Percentiles rank a stretch among this genome's conserved stretches.
Conservation (phyloP, 106 monocot species). For the Chionographis japonica region DNA sequence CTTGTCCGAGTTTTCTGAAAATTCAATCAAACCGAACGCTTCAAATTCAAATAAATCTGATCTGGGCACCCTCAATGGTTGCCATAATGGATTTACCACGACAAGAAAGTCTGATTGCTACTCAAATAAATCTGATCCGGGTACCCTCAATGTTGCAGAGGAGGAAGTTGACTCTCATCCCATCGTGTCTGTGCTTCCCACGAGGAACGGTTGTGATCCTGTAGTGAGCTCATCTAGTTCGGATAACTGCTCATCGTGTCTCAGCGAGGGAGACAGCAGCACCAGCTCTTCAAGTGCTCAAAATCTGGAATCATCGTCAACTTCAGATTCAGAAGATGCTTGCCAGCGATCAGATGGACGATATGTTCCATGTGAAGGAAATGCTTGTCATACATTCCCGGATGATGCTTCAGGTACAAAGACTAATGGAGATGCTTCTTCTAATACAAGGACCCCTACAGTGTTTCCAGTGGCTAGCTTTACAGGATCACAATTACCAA, state of each 20-base stretch:
- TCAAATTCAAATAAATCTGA: constrained; percentile 7
- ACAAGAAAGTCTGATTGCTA: constrained; percentile 8
- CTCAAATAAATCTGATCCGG: constrained; percentile 2
- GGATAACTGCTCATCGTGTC: constrained; percentile 66
- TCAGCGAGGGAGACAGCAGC: constrained; percentile 60
- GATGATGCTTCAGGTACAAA: constrained; percentile 7
- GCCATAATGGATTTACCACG: constrained; percentile 9
- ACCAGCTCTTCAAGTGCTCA: constrained; percentile 48
- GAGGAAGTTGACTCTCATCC: constrained; percentile 21
- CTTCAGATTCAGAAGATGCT: constrained; percentile 81
- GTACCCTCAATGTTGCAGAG: background rate
- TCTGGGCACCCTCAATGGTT: background rate
- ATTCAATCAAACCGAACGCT: background rate
- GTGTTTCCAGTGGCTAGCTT: constrained; percentile 14
- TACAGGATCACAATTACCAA: constrained; percentile 1
- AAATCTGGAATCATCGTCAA: constrained; percentile 62
- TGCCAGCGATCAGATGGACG: constrained; percentile 45
- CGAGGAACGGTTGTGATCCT: constrained; percentile 19
- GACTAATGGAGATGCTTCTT: constrained; percentile 12
- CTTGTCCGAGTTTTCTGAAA: constrained; percentile 9
- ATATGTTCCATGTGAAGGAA: constrained; percentile 18
- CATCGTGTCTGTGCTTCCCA: constrained; percentile 6
- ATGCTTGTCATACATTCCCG: background rate
- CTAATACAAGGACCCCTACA: background rate
- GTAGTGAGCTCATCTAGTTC: constrained; percentile 45